Evolutionary conservation across 1,284 basidiomycete genomes (phyloP).

Genomic region (Calocybe gambosa): DNA sequence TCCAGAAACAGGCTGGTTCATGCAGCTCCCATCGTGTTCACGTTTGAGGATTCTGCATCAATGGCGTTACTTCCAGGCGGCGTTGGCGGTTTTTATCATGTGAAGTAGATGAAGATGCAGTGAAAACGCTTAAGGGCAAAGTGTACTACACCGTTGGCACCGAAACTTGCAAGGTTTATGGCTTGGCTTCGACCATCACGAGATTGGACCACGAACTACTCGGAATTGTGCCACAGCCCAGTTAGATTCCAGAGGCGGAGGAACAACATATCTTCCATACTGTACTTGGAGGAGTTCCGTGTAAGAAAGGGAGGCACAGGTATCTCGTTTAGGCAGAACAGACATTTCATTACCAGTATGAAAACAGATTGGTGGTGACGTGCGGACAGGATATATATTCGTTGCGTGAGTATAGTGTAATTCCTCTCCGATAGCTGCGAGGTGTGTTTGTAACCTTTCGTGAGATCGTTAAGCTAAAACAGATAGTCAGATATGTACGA

Average conservation of each 20-base stretch:
- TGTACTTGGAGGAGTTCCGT: background rate
- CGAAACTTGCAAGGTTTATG: background rate
- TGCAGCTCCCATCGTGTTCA: background rate
- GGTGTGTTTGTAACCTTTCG: background rate
- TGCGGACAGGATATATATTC: slow-evolving; percentile 24
- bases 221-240: slow-evolving; percentile 14
- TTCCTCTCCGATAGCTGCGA: slow-evolving; percentile 5
- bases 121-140: background rate
- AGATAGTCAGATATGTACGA: background rate
- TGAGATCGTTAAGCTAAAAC: no score
- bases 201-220: background rate
- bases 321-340: slow-evolving; percentile 27
- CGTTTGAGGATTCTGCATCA: slow-evolving; percentile 5
- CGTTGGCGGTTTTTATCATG: background rate
- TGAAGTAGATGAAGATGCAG: background rate
- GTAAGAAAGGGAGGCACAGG: slow-evolving; percentile 15
- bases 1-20: background rate
- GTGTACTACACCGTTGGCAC: slow-evolving; percentile 1
- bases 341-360: slow-evolving; percentile 26
- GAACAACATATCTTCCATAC: background rate
- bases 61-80: background rate
- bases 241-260: slow-evolving; percentile 11
- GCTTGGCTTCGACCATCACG: background rate
- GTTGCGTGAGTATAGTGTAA: slow-evolving; percentile 33
- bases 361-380: background rate